Percentiles rank a stretch among this genome's conserved stretches.
Conservation (phyloP, 345 rosid genomes). For the Linum lewisii region DNA sequence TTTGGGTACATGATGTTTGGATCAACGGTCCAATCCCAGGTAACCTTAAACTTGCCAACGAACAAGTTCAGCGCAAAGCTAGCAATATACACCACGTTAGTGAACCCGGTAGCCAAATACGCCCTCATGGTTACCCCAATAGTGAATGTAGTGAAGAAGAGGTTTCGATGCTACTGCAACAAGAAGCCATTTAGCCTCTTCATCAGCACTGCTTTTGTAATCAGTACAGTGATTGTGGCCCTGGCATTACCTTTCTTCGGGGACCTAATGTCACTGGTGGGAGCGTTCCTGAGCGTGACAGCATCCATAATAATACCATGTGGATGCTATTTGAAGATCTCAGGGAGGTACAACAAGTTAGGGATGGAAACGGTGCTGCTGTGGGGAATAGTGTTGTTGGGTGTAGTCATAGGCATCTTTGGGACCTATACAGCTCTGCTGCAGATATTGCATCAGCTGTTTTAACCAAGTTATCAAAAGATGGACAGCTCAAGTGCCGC, state of each 20-base stretch:
- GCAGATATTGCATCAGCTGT: not conserved
- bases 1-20: slow-evolving; percentile 24
- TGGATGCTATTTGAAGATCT: not conserved
- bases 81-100: slow-evolving; percentile 17
- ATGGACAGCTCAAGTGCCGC: no score
- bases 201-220: slow-evolving; percentile 7
- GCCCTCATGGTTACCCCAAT: slow-evolving; percentile 21
- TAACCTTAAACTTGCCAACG: slow-evolving; percentile 19
- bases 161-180: slow-evolving; percentile 11
- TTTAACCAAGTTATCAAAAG: not conserved
- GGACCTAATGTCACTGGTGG: slow-evolving; percentile 16
- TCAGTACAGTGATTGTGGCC: slow-evolving; percentile 16
- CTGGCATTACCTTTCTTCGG: slow-evolving; percentile 17
- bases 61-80: slow-evolving; percentile 15
- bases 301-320: slow-evolving; percentile 1
- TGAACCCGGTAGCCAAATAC: slow-evolving; percentile 19
- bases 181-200: slow-evolving; percentile 7
- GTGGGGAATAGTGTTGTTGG: not conserved
- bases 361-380: not conserved
- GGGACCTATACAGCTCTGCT: not conserved
- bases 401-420: not conserved
- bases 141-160: slow-evolving; percentile 9
- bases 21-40: slow-evolving; percentile 16
- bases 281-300: slow-evolving; percentile 19
- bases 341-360: not conserved